Evolutionary conservation across 108 stramenopile species (phyloP), one percentile per base, ranked within the genome.

Genomic region (Conticribra weissflogii): DNA sequence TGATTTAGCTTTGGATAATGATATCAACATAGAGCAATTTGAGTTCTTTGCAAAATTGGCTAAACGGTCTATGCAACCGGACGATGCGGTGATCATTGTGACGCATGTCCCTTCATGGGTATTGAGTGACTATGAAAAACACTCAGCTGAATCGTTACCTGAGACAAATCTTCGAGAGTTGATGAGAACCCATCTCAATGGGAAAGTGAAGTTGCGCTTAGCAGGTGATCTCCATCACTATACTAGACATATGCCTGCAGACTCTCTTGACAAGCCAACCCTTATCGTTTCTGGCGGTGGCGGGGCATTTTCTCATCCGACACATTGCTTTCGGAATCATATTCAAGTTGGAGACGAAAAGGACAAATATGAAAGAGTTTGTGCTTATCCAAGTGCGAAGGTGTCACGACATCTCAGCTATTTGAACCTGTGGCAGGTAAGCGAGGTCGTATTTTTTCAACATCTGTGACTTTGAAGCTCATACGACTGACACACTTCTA

Each of bases 151-250:
- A 41, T 30, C 27, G 3, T 25, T 33, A 2, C 66, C 65, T 41
- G 84, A 85, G 47, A 54, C 59, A 16, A 81, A 87, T 55, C 48
- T 87, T 58, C 71, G 46, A 23, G 84, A 87, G 79, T 67, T 87
- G 25, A 72, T 83, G 46, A 62, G 64, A 28, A 70, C 73, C 25
- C 84, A 87, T 71, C 66, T 87, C 9, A 54, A 68, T 2, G 79
- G 82, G 23, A 76, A 66, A 54, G 86, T 87, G 15, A 63, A 76
- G 56, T 51, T 81, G 23, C 71, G 86, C 8, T 55, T 87, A 25
- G 84, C 86, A 34, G 86, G 86, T 17, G 86, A 87, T 56, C 69
- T 87, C 5, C 86, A 87, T 52, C 82, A 87, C 62, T 87, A 87
- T 54, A 87, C 84, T 18, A 45, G 86, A 2, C 82, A 87, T 45